Percentiles rank a stretch among this genome's conserved stretches.
phyloP scores from a whole-genome alignment of 495 filamentous ascomycete genomes.

The Podospora pseudopauciseta region DNA sequence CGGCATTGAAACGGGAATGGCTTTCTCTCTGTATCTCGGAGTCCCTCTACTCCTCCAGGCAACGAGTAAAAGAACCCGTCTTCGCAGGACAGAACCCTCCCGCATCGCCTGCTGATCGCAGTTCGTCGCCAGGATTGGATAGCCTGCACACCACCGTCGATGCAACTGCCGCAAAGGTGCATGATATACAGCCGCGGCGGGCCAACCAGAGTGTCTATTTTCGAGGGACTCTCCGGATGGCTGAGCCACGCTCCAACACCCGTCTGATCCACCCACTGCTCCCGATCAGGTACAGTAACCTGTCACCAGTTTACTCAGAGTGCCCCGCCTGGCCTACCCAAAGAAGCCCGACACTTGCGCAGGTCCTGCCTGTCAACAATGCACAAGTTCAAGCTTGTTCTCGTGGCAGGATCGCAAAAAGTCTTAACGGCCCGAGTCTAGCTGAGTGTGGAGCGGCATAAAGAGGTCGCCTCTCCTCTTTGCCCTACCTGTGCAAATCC shows the following conservation, averaged over 20 bases:
- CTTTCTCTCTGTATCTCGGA: not conserved
- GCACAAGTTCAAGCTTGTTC: not conserved
- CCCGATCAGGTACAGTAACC: conserved; percentile 14
- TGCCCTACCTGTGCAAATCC: not conserved
- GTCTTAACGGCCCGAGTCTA: not conserved
- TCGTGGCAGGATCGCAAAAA: not conserved
- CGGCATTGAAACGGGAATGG: not conserved
- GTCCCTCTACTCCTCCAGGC: conserved; percentile 1
- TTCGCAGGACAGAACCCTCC: not conserved
- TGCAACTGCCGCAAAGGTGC: conserved; percentile 26
- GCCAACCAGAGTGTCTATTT: conserved; percentile 20
- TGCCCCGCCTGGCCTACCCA: not conserved
- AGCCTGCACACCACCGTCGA: conserved; percentile 15
- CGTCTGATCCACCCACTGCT: not conserved
- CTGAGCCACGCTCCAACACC: conserved; percentile 25
- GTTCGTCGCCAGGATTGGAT: not conserved
- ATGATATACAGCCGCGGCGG: conserved; percentile 14
- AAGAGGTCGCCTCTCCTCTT: not conserved
- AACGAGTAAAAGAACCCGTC: conserved; percentile 1
- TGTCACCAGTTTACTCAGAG: not conserved
- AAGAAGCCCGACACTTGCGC: not conserved
- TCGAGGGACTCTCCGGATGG: conserved; percentile 14
- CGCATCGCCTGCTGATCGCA: not conserved
- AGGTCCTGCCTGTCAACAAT: not conserved
- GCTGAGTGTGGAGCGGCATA: not conserved